phyloP scores from a whole-genome alignment of 2,329 filamentous ascomycete species.

The Pestalotiopsis sp. region DNA sequence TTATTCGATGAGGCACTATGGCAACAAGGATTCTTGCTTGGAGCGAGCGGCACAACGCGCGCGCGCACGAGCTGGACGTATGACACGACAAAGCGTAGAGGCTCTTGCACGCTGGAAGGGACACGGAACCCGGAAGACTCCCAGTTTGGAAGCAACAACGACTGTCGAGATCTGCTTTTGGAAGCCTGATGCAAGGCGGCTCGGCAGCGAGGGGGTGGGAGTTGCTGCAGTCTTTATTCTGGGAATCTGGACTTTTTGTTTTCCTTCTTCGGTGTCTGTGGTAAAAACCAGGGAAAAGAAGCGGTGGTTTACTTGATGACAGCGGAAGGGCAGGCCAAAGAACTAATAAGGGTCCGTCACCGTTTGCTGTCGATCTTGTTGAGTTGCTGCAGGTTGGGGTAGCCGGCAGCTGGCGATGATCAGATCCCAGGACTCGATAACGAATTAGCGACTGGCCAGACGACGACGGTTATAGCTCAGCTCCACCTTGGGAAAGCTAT shows the following conservation, averaged over 20 bases:
- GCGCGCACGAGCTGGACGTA: constrained; percentile 19
- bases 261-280: background rate
- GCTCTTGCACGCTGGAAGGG: constrained; percentile 24
- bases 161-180: constrained; percentile 22
- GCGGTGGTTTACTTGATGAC: background rate
- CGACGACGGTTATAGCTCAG: constrained; percentile 9
- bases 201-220: constrained; percentile 16
- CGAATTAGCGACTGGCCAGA: constrained; percentile 6
- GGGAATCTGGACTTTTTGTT: background rate
- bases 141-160: constrained; percentile 23
- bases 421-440: constrained; percentile 10
- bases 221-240: background rate
- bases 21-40: constrained; percentile 23
- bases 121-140: constrained; percentile 22
- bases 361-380: background rate
- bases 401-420: constrained; percentile 5
- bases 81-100: constrained; percentile 25
- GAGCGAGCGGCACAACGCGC: constrained; percentile 15
- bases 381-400: constrained; percentile 9
- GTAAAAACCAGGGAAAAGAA: background rate
- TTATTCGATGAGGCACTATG: constrained; percentile 25
- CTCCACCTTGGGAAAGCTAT: constrained; percentile 7
- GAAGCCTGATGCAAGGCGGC: constrained; percentile 22
- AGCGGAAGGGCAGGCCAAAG: constrained; percentile 1
- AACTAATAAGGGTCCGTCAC: constrained; percentile 11